A percentile compares a stretch with the other conserved stretches of the same genome.
These are phyloP conservation scores for Sordaria brevicollis DNA, from an alignment of 495 filamentous ascomycete species.

Conservation along the genomic window DNA sequence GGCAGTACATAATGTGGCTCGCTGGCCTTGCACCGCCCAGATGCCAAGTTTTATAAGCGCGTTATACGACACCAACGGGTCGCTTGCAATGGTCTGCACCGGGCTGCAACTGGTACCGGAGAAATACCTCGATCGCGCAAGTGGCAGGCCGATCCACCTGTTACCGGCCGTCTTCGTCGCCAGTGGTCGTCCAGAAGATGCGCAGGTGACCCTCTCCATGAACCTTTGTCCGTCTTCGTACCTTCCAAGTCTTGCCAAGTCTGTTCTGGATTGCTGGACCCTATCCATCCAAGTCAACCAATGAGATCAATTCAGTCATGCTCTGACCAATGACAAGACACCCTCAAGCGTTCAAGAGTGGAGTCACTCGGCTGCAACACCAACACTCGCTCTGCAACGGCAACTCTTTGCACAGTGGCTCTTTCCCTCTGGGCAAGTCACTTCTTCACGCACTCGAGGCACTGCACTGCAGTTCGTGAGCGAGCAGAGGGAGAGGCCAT, in stretches of 20 bases:
- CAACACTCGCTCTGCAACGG: neutral
- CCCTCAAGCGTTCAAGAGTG: neutral
- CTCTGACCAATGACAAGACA: neutral
- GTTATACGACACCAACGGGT: neutral
- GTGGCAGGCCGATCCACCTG: constrained; percentile 8
- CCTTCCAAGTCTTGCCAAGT: neutral
- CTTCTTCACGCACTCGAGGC: neutral
- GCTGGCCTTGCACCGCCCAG: too few relatives aligned
- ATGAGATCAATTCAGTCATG: neutral
- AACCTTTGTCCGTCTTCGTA: neutral
- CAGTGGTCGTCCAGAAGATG: too few relatives aligned
- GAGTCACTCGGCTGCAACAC: neutral
- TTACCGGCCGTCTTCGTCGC: neutral
- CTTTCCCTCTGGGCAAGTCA: neutral
- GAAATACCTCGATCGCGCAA: constrained; percentile 17
- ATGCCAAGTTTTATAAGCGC: too few relatives aligned
- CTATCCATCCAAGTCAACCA: neutral
- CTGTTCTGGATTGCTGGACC: neutral
- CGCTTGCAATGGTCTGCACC: constrained; percentile 7
- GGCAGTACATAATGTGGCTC: too few relatives aligned
- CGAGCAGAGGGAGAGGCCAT: neutral
- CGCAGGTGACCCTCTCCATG: neutral
- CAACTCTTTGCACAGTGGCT: neutral
- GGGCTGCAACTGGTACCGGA: constrained; percentile 17
- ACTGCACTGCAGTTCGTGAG: neutral